Evolutionary conservation across 2,329 filamentous ascomycete genomes (phyloP), one percentile per base, ranked within the genome.

Genomic region (Fusarium incarnatum): DNA sequence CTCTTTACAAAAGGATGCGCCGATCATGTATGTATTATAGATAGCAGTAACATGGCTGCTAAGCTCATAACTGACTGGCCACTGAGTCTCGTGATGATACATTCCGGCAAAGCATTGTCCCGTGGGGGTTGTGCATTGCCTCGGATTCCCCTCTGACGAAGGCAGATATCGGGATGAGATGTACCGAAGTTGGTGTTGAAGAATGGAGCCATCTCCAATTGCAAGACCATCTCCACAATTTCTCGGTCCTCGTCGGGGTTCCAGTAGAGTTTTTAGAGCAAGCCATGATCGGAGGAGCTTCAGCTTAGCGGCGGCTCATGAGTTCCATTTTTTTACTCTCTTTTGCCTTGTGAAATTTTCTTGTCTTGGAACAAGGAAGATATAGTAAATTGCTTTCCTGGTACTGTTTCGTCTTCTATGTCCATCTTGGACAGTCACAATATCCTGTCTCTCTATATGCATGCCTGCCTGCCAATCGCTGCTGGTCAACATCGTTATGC

Each of bases 1-100:
- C 50, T 59, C 64, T 70, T 70, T 70, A 70, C 67, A 70, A 71
- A 70, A 68, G 54, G 53, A 68, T 59, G 23, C 49, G 60, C 44
- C 42, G 63, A 57, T 57, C 50, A 41, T 28, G 49, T 57, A 41
- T 28, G 49, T 57, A 65, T 65, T 54, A 68, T 68, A 37, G 48
- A 63, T 34, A 45, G 47, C 23, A 54, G 27, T 40, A 32, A 22
- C 41, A 41, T 42, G 27, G 40, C 48, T 40, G 46, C n/a, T 30
- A 60, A 66, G 30, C 37, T 60, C 37, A 66, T 45, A 41, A 61
- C 12, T 60, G 25, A 66, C 55, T 67, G 56, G 56, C 30, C 30
- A 66, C 47, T 45, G 37, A 66, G 54, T 56, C 67, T 71, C 56
- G 67, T 68, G 67, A 71, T 68, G 60, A 37, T 49, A 69, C 18